A percentile compares a stretch with the other conserved stretches of the same genome.
phyloP scores from a whole-genome alignment of 306 rosid species.

The Prunus campanulata region DNA sequence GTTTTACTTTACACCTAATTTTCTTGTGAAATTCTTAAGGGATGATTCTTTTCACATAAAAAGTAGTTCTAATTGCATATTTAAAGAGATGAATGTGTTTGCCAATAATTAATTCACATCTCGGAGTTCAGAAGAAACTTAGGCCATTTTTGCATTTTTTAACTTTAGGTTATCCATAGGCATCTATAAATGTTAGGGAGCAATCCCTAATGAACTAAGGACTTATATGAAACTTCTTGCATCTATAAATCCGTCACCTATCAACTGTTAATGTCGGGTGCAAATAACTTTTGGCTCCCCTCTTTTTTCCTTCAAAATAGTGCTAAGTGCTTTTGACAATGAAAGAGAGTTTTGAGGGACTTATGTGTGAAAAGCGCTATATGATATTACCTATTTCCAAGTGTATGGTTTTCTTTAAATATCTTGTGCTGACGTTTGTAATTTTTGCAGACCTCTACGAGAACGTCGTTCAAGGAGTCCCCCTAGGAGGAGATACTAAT shows the following conservation, averaged over 20 bases:
- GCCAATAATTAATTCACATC: not conserved
- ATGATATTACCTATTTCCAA: not conserved
- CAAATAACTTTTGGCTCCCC: too few relatives aligned
- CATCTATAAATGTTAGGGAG: not conserved
- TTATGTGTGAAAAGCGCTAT: too few relatives aligned
- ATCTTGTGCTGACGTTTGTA: constrained; percentile 7
- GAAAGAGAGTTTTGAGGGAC: too few relatives aligned
- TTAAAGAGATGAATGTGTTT: not conserved
- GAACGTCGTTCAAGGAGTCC: constrained; percentile 96
- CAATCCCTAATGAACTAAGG: not conserved
- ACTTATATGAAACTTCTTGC: not conserved
- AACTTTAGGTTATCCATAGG: not conserved
- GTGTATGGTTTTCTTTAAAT: not conserved
- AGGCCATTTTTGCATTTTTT: not conserved
- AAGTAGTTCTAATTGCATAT: not conserved
- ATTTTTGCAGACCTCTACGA: constrained; percentile 55
- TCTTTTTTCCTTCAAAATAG: too few relatives aligned
- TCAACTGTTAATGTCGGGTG: too few relatives aligned
- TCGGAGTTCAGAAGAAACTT: not conserved
- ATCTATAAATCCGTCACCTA: too few relatives aligned
- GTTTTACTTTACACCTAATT: constrained; percentile 30
- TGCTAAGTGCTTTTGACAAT: too few relatives aligned
- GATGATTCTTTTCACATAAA: not conserved
- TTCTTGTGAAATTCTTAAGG: not conserved
- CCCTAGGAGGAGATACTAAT: constrained; percentile 75